A percentile compares a stretch with the other conserved stretches of the same genome.
phyloP scores from a whole-genome alignment of 768 basidiomycete species.

The Cubamyces sp. region DNA sequence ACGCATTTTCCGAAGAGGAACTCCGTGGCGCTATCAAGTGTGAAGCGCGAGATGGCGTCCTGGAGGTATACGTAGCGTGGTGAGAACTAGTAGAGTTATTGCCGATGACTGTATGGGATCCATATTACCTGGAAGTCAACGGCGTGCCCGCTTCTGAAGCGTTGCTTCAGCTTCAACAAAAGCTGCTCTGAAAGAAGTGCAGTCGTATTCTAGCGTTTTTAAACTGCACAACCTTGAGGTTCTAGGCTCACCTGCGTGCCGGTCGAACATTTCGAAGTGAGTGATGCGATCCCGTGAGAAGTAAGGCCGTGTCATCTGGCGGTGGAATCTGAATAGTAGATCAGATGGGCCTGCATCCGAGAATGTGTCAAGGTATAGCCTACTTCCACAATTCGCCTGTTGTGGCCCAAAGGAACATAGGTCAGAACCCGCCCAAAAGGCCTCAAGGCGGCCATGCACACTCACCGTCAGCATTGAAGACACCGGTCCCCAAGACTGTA shows the following conservation, averaged over 20 bases:
- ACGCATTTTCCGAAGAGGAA: conserved; percentile 54
- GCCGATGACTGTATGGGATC: background rate
- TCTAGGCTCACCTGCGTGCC: conserved; percentile 37
- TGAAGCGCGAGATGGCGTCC: conserved; percentile 51
- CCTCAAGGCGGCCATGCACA: no score
- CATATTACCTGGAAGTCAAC: conserved; percentile 36
- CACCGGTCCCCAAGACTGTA: conserved; percentile 52
- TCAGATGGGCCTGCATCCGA: background rate
- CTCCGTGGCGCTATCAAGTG: conserved; percentile 57
- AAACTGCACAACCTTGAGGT: conserved; percentile 29
- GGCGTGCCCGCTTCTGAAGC: conserved; percentile 32
- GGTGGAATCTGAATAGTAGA: conserved; percentile 32
- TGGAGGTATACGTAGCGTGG: conserved; percentile 25
- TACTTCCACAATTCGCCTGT: conserved; percentile 38
- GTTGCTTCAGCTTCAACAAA: conserved; percentile 30
- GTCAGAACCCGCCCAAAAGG: background rate
- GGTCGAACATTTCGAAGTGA: conserved; percentile 41
- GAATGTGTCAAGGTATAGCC: background rate
- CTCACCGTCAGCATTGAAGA: conserved; percentile 59
- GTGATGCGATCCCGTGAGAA: conserved; percentile 41
- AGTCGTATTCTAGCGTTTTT: background rate
- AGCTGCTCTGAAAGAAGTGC: no score
- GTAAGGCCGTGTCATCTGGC: conserved; percentile 43
- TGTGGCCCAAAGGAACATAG: background rate
- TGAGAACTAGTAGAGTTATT: background rate